Base-by-base conservation (phyloP, 1,139 yeast genomes). In the Arxiozyma heterogenica region DNA sequence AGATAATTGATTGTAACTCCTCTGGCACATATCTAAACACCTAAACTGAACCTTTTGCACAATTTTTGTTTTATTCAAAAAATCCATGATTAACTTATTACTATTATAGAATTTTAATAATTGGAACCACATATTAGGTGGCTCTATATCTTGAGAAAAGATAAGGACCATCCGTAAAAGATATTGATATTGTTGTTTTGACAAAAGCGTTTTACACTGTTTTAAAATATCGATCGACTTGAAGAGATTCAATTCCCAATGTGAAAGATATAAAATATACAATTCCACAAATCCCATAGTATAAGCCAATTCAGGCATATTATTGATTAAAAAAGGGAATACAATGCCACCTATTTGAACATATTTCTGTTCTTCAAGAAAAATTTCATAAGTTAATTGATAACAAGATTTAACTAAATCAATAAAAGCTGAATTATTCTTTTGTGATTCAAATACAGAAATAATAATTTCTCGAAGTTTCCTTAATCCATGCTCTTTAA, bases 401-500 rank as follows among this genome's bases (percentile, higher is more conserved):
- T 56, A 60, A 3, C 60, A 57, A 15, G 56, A 49, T 23, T 53
- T 48, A 3, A 55, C 55, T 23, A 59, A 55, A 8, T 50, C 9
- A 27, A 58, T 22, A 21, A 58, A 59, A 1, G 20, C 5, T 4
- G 34, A 41, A 46, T 60, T 57, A 30, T 52, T 22, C n/a, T 49
- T 38, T 3, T 56, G 41, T n/a, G 22, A 25, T 6, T 50, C 51
- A 41, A 43, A 54, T 17, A 54, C 44, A 44, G 60, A 56, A 15
- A 62, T 53, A 20, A 61, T 55, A 12, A 62, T 48, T 51, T 62
- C 64, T 42, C 66, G 55, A n/a, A 63, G 52, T 51, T 62, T 62
- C 23, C 64, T 49, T 38, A 63, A 53, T 1, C 64, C 64, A 51
- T 61, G 62, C n/a, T 54, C 61, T 15, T 58, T 21, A 7, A 50